Evolutionary conservation across 176 grass and related monocot species (phyloP).

Genomic region (Juncus inflexus): DNA sequence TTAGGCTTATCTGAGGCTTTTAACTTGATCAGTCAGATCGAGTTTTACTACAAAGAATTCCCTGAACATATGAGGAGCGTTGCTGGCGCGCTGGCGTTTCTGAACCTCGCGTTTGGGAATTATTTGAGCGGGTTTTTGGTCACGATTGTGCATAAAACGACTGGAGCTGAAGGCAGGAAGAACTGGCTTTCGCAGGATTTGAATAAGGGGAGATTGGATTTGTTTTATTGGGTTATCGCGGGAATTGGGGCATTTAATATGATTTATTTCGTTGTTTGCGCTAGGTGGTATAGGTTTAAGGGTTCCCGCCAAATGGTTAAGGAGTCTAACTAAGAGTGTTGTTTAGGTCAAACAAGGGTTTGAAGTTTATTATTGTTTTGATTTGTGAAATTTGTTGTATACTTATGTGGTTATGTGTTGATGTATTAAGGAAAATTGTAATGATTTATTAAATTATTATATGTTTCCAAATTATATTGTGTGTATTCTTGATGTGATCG

Average conservation of each 20-base stretch:
- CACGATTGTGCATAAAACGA: conserved; percentile 50
- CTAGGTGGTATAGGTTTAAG: conserved; percentile 96
- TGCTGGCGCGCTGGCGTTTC: conserved; percentile 77
- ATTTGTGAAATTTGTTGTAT: conserved; percentile 22
- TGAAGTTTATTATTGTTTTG: neutral
- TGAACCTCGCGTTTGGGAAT: conserved; percentile 73
- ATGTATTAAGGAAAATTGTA: conserved; percentile 6
- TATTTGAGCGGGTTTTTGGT: conserved; percentile 88
- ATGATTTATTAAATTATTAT: no score
- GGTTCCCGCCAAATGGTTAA: conserved; percentile 28
- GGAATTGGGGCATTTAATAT: conserved; percentile 80
- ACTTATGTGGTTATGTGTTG: conserved; percentile 7
- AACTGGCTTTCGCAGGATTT: conserved; percentile 91
- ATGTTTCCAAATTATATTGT: no score
- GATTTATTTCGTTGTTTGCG: conserved; percentile 69
- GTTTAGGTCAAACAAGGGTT: no score
- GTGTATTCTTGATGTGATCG: no score
- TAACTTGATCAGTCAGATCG: conserved; percentile 97
- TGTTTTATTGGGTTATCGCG: conserved; percentile 84
- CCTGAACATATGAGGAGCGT: conserved; percentile 98
- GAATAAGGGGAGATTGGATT: conserved; percentile 72
- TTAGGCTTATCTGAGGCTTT: conserved; percentile 85
- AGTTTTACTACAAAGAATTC: conserved; percentile 99
- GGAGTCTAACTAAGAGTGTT: no score
- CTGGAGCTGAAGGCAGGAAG: conserved; percentile 21